Base-by-base conservation (phyloP, 768 basidiomycete species). In the Boletus edulis region DNA sequence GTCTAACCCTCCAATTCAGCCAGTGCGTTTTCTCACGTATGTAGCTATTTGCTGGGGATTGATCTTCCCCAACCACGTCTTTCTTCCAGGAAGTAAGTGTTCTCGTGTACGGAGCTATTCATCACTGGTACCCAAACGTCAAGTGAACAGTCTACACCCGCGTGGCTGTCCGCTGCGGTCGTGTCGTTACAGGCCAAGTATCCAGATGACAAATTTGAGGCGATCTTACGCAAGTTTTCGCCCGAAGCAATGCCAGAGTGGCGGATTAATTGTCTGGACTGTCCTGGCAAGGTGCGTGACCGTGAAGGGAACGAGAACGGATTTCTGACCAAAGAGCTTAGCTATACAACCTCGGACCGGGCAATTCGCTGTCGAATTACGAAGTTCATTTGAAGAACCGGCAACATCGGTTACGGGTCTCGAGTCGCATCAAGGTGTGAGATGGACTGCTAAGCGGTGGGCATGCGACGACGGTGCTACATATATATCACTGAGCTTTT, bases 351-450 rank as follows among this genome's bases (percentile, higher is more conserved):
- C 86, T 93, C 43, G 95, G 95, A 44, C 91, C 91, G 11, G 87
- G 81, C 10, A 87, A 95, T 72, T 90, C 91, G 12, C 72, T 98
- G 46, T 77, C 81, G 24, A 97, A 98, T 69, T 98, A 94, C 62
- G 90, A 94, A 67, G 89, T 97, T 12, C 96, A 99, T 74, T 74
- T 99, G 51, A 87, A 84, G 76, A 93, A 94, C 63, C 82, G 89
- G 47, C 80, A 82, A 66, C 91, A 94, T 71, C 84, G 91, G 38
- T 78, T 81, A 58, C 81, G 84, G 49, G 91, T 93, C 34, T 84
- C 82, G 62, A 79, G 81, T 22, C 85, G 90, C 40, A n/a, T 66
- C 49, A 60, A 57, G 46, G 22, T n/a, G n/a, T n/a, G n/a, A n/a
- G n/a, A n/a, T n/a, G n/a, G n/a, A n/a, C n/a, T n/a, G n/a, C n/a